These are phyloP conservation scores for Hypoxylon fuscum DNA, from an alignment of 495 filamentous ascomycete genomes.

Conservation along the genomic window DNA sequence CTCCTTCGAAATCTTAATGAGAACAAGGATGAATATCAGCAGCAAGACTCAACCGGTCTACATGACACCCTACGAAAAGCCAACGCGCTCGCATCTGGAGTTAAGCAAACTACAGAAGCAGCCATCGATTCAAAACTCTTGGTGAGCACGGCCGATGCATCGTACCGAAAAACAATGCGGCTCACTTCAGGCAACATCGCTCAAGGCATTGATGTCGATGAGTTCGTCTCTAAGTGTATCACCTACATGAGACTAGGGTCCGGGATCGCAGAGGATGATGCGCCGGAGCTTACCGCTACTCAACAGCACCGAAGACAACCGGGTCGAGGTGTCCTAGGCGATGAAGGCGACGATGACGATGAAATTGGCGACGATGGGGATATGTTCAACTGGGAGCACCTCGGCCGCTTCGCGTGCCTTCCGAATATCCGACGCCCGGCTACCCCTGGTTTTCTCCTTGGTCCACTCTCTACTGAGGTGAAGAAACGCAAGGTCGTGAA, in stretches of 20 bases:
- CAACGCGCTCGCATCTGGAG: slow-evolving; percentile 69
- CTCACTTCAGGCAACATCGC: slow-evolving; percentile 73
- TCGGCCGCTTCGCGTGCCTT: slow-evolving; percentile 79
- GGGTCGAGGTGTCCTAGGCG: slow-evolving; percentile 32
- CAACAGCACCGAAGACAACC: slow-evolving; percentile 54
- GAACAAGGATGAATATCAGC: slow-evolving; percentile 72
- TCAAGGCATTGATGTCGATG: slow-evolving; percentile 86
- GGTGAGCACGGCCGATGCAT: slow-evolving; percentile 78
- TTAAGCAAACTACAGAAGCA: slow-evolving; percentile 94
- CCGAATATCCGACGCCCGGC: slow-evolving; percentile 76
- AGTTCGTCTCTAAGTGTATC: slow-evolving; percentile 92
- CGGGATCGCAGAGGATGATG: slow-evolving; percentile 52
- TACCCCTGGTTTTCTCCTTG: slow-evolving; percentile 84
- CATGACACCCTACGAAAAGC: slow-evolving; percentile 68
- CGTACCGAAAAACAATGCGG: slow-evolving; percentile 74
- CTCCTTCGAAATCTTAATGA: slow-evolving; percentile 74
- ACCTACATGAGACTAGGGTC: slow-evolving; percentile 79
- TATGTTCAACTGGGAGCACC: slow-evolving; percentile 84
- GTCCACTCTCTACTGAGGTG: slow-evolving; percentile 89
- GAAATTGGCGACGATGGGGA: slow-evolving; percentile 76
- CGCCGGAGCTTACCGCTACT: slow-evolving; percentile 54
- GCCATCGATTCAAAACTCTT: slow-evolving; percentile 87
- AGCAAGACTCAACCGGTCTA: slow-evolving; percentile 68
- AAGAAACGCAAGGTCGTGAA: slow-evolving; percentile 73
- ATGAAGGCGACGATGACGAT: slow-evolving; percentile 59